Base-by-base conservation (phyloP, 176 grass and related monocot species). In the Carex parvula region DNA sequence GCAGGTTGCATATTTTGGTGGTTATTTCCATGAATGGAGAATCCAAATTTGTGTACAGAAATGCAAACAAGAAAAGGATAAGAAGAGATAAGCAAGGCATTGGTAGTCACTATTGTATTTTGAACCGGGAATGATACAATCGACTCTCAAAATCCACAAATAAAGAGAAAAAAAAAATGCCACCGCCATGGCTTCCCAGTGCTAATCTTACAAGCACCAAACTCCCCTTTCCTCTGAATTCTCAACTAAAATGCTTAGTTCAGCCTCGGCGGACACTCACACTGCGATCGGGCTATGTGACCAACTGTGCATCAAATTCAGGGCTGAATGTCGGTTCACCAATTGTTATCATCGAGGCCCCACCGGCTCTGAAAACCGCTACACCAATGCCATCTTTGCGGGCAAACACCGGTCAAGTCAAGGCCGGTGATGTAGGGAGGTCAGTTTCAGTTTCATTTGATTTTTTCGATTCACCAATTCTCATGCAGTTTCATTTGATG, bases 391-490 rank as follows among this genome's bases (percentile, higher is more conserved):
- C 95, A n/a, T 93, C 91, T 46, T 88, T 98, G 52, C 79, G 88
- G 52, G 44, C 84, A 73, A 95, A 98, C 84, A 42, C 22, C 21
- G 88, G 92, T 14, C 88, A 89, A 21, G 91, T 95, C 75, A 95
- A 94, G 88, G 46, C 89, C 9, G 95, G 95, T 14, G 91, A 98
- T 20, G 89, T 95, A 1, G 95, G 95, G 17, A 98, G 91, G 92
- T 98, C 64, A 11, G 35, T 29, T 29, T 29, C 29, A 29, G 29
- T 80, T 37, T 70, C 29, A 44, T 60, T 42, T 12, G 0, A 60
- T 22, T 26, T 75, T 29, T 69, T 39, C 37, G 29, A 1, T 39
- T 69, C 18, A 16, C 67, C n/a, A 39, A n/a, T 29, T 16, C 32
- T 35, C 30, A 39, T 39, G 37, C 0, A 39, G 37, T 39, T 39